Conservation (phyloP, 768 basidiomycete species). For the Mycena vitilis region DNA sequence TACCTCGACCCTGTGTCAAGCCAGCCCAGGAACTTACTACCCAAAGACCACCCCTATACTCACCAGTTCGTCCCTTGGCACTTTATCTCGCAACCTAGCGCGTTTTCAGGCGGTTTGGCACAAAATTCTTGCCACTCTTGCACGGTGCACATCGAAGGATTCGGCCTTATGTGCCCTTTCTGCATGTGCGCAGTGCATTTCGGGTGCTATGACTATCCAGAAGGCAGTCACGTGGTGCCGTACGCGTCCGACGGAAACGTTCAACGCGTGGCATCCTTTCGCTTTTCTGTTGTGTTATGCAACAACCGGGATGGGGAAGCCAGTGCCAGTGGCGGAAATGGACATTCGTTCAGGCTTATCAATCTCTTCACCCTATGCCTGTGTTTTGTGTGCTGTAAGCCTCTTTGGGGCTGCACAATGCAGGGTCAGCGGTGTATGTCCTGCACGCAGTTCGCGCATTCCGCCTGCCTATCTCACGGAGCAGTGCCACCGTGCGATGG, state of each 20-base stretch:
- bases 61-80: slow-evolving; percentile 83
- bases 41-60: slow-evolving; percentile 51
- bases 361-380: slow-evolving; percentile 82
- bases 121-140: slow-evolving; percentile 69
- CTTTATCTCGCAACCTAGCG: slow-evolving; percentile 46
- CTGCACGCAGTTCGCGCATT: slow-evolving; percentile 74
- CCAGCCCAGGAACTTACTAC: slow-evolving; percentile 21
- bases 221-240: slow-evolving; percentile 68
- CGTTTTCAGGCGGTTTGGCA: slow-evolving; percentile 46
- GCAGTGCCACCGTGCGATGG: slow-evolving; percentile 51
- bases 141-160: slow-evolving; percentile 64
- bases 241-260: slow-evolving; percentile 61
- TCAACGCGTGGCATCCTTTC: slow-evolving; percentile 70
- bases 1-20: slow-evolving; percentile 40
- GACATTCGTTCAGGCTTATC: slow-evolving; percentile 66
- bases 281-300: slow-evolving; percentile 64
- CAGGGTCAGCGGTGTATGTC: slow-evolving; percentile 74
- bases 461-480: slow-evolving; percentile 55
- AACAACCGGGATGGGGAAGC: slow-evolving; percentile 41
- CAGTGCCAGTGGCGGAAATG: slow-evolving; percentile 41
- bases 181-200: slow-evolving; percentile 81
- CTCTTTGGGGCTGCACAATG: slow-evolving; percentile 76
- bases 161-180: slow-evolving; percentile 77
- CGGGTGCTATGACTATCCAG: slow-evolving; percentile 80
- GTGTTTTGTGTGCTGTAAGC: slow-evolving; percentile 73